A percentile compares a stretch with the other conserved stretches of the same genome.
phyloP scores from a whole-genome alignment of 202 grass and related monocot genomes.

The Hordeum pubiflorum region DNA sequence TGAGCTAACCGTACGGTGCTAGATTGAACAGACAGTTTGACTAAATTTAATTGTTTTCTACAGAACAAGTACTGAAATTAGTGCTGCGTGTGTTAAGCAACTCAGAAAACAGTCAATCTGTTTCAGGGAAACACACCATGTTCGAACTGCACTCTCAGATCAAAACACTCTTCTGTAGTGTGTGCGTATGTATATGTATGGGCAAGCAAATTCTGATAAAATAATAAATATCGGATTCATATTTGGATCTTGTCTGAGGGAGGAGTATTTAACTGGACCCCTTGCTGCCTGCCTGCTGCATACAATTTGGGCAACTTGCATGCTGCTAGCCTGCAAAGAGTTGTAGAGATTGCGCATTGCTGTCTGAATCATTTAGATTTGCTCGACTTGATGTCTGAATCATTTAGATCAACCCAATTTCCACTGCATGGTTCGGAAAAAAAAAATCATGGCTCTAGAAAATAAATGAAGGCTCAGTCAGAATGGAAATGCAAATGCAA shows the following conservation, averaged over 20 bases:
- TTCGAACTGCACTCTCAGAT: neutral
- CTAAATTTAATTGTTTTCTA: neutral
- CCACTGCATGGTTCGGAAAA: too few relatives aligned
- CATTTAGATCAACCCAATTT: too few relatives aligned
- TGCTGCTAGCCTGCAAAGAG: constrained; percentile 35
- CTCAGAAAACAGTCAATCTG: neutral
- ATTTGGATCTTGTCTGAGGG: constrained; percentile 19
- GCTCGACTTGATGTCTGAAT: too few relatives aligned
- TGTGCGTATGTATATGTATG: neutral
- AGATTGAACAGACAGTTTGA: neutral
- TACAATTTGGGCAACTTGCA: constrained; percentile 34
- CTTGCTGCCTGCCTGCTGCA: neutral
- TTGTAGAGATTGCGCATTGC: constrained; percentile 26
- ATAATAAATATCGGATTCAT: constrained; percentile 3
- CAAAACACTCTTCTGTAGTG: neutral
- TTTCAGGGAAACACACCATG: neutral
- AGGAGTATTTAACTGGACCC: constrained; percentile 33
- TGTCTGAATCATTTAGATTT: constrained; percentile 14
- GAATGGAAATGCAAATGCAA: too few relatives aligned
- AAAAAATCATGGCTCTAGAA: too few relatives aligned
- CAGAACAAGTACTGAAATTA: neutral
- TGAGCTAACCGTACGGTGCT: neutral
- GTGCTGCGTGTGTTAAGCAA: neutral
- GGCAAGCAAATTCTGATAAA: constrained; percentile 8
- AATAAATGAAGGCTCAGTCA: too few relatives aligned